Evolutionary conservation across 345 rosid genomes (phyloP).

Genomic region (Populus simonii): DNA sequence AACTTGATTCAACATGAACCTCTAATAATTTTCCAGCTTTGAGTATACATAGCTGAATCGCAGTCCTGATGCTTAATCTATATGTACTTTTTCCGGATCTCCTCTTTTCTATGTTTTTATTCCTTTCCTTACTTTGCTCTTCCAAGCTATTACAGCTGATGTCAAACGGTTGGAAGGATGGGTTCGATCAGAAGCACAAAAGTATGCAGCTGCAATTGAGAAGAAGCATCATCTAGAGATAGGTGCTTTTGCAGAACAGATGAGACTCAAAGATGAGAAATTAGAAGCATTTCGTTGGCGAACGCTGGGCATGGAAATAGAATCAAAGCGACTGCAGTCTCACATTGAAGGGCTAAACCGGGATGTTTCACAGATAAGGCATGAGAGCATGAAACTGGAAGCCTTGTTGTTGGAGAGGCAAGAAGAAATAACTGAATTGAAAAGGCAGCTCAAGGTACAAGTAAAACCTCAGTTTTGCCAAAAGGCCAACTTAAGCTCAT

Average conservation of each 20-base stretch:
- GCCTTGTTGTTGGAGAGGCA: slow-evolving; percentile 42
- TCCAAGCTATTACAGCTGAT: slow-evolving; percentile 39
- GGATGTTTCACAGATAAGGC: slow-evolving; percentile 56
- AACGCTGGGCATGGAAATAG: slow-evolving; percentile 71
- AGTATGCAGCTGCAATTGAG: slow-evolving; percentile 50
- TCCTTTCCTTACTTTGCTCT: slow-evolving; percentile 21
- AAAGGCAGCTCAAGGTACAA: slow-evolving; percentile 38
- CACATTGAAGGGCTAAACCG: slow-evolving; percentile 56
- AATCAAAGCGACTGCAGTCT: slow-evolving; percentile 64
- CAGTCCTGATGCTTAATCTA: slow-evolving; percentile 3
- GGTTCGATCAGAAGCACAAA: slow-evolving; percentile 60
- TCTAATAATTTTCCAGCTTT: neutral
- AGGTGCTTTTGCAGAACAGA: slow-evolving; percentile 64
- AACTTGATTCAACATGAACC: neutral
- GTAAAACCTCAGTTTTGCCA: slow-evolving; percentile 28
- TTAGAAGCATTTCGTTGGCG: slow-evolving; percentile 70
- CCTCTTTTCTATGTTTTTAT: slow-evolving; percentile 1
- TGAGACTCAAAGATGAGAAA: slow-evolving; percentile 79
- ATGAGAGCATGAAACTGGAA: slow-evolving; percentile 54
- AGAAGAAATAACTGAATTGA: slow-evolving; percentile 48
- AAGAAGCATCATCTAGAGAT: slow-evolving; percentile 65
- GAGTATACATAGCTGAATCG: neutral
- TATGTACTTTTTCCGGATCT: neutral
- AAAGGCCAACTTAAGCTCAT: slow-evolving; percentile 31
- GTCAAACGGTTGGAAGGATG: slow-evolving; percentile 52